Conservation (phyloP, 2,329 filamentous ascomycete species). For the Colletotrichum destructivum region DNA sequence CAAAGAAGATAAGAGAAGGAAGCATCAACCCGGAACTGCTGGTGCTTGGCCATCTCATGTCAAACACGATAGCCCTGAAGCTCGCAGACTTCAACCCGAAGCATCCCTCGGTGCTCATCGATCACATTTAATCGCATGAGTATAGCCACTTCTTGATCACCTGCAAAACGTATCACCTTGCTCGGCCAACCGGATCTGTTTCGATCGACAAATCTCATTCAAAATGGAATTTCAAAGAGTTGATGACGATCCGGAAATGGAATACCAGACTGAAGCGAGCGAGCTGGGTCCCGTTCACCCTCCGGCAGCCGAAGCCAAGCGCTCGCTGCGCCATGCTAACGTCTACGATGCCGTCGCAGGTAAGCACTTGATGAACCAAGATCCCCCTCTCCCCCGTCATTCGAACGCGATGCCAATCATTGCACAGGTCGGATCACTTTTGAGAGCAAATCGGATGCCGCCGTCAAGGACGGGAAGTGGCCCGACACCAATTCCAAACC, state of each 20-base stretch:
- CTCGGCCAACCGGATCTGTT: background rate
- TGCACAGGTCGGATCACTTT: constrained; percentile 36
- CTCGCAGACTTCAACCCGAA: background rate
- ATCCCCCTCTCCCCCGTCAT: background rate
- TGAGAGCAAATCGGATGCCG: constrained; percentile 14
- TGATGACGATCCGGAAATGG: background rate
- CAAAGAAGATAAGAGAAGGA: background rate
- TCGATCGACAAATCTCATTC: background rate
- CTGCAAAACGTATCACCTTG: background rate
- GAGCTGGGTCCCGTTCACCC: constrained; percentile 11
- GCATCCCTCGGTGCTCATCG: background rate
- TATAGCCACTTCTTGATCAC: background rate
- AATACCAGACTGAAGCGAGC: background rate
- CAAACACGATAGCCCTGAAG: background rate
- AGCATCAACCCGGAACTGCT: background rate
- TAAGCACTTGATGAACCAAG: constrained; percentile 51
- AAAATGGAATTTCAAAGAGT: constrained; percentile 3
- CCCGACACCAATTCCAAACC: constrained; percentile 17
- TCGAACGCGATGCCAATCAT: constrained; percentile 8
- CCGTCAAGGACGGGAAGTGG: constrained; percentile 16
- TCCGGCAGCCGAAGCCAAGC: constrained; percentile 11
- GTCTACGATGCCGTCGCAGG: constrained; percentile 83
- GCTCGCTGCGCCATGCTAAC: constrained; percentile 60
- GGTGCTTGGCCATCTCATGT: background rate
- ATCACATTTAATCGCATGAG: background rate